Base-by-base conservation (phyloP, 192 early-diverging fungal genomes). In the Coemansia sp. region DNA sequence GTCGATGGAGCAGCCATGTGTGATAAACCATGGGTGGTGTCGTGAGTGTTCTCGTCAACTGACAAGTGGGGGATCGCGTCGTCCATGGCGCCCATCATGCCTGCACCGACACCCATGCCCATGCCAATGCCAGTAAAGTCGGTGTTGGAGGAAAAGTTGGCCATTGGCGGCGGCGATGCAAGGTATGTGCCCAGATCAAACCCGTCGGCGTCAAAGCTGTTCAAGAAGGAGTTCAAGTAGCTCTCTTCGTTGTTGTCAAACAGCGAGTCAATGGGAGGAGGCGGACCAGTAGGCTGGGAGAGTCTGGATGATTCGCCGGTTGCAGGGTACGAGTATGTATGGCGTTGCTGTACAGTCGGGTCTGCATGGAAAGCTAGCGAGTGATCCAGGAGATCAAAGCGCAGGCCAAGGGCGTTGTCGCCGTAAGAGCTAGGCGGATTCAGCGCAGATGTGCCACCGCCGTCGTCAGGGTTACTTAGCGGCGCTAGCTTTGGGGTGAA, bases 71-170 rank as follows among this genome's bases (percentile, higher is more conserved):
- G 79, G 8, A 82, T 74, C n/a, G 59, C 45, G 21, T 82, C 79
- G 65, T 82, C 79, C 71, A 82, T 76, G 11, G 70, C 63, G 39
- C 74, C 63, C 65, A 82, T 73, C 67, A 82, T 71, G 13, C 79
- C 75, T 18, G 79, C 79, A 24, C 79, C 79, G 10, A 82, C 37
- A 0, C 79, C 79, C 73, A 81, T 81, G 46, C 78, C 73, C 67
- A 74, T 67, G 36, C 74, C 74, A 57, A 82, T 73, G 37, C 67
- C 40, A 34, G 64, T 66, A 56, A 77, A 66, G 38, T 82, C 79
- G 26, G 63, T 56, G 37, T 64, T 73, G 34, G 78, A 57, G 11
- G 69, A 72, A 37, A 72, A 59, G 56, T 67, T 75, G 42, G 66
- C 66, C 69, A 69, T 69, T 62, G 78, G 73, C 33, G 33, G 65